phyloP scores from a whole-genome alignment of 169 alveolate species.

The Plasmodium chabaudi region DNA sequence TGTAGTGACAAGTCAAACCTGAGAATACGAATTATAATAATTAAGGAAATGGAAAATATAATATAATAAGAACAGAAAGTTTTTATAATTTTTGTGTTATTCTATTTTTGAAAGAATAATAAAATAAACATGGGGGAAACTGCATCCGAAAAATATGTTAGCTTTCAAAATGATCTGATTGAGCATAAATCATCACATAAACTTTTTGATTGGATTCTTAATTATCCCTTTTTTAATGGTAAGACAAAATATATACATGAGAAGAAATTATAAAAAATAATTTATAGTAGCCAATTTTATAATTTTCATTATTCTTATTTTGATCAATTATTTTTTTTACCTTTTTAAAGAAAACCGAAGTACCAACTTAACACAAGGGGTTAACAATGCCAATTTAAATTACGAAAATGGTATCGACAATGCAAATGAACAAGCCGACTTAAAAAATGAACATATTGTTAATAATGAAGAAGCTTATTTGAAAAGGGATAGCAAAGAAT shows the following conservation, averaged over 20 bases:
- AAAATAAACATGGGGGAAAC: slow-evolving; percentile 29
- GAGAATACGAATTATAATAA: no score
- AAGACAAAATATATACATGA: background rate
- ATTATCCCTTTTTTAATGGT: slow-evolving; percentile 75
- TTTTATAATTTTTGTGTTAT: no score
- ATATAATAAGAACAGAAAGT: no score
- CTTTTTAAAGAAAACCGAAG: slow-evolving; percentile 30
- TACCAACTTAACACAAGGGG: slow-evolving; percentile 28
- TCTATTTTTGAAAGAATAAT: no score
- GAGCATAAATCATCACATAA: slow-evolving; percentile 29
- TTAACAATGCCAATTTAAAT: slow-evolving; percentile 20
- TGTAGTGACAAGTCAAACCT: no score
- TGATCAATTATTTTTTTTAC: background rate
- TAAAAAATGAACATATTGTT: slow-evolving; percentile 5
- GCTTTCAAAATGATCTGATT: slow-evolving; percentile 22
- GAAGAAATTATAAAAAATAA: background rate
- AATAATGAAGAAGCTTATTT: background rate
- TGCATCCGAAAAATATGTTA: slow-evolving; percentile 45
- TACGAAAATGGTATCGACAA: background rate
- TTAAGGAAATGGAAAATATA: background rate
- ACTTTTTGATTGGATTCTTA: slow-evolving; percentile 66
- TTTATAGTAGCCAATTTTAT: background rate
- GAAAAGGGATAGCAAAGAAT: background rate
- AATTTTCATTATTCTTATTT: slow-evolving; percentile 3
- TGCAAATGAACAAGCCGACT: background rate